Evolutionary conservation across 441 rosid species (phyloP).

Genomic region (Mallotus japonicus): DNA sequence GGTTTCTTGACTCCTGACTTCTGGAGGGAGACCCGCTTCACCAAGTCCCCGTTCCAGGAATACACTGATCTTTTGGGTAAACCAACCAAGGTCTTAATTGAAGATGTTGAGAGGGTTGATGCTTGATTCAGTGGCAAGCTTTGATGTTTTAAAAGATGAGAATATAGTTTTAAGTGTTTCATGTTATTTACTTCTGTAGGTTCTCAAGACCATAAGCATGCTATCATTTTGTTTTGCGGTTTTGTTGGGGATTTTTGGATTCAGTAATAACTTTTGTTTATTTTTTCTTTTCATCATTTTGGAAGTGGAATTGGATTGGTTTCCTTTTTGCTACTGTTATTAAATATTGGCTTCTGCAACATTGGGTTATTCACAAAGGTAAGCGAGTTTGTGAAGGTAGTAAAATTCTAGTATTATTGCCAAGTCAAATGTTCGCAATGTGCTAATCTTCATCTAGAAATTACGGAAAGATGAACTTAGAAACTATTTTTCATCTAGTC

Average conservation of each 20-base stretch:
- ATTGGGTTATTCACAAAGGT: too few species aligned
- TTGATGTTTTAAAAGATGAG: conserved; percentile 7
- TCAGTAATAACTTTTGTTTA: not conserved
- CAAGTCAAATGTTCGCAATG: not conserved
- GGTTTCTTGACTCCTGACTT: conserved; percentile 70
- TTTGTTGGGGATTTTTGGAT: conserved; percentile 11
- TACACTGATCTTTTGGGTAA: conserved; percentile 51
- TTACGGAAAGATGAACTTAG: not conserved
- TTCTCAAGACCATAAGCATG: conserved; percentile 8
- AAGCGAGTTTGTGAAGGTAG: not conserved
- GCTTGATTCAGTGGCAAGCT: conserved; percentile 14
- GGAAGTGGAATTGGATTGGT: conserved; percentile 8
- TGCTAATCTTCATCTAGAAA: not conserved
- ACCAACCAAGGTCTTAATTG: conserved; percentile 38
- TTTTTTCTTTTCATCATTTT: not conserved
- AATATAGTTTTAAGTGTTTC: conserved; percentile 8
- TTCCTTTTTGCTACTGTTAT: not conserved
- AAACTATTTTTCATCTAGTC: too few species aligned
- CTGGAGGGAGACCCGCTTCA: conserved; percentile 60
- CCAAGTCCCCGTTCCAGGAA: conserved; percentile 58
- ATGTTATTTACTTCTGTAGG: not conserved
- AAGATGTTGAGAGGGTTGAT: conserved; percentile 34
- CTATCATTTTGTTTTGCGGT: conserved; percentile 8
- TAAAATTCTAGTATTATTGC: not conserved
- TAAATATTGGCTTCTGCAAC: not conserved